phyloP scores from a whole-genome alignment of 768 basidiomycete species.

The Xerocomellus intermedius region DNA sequence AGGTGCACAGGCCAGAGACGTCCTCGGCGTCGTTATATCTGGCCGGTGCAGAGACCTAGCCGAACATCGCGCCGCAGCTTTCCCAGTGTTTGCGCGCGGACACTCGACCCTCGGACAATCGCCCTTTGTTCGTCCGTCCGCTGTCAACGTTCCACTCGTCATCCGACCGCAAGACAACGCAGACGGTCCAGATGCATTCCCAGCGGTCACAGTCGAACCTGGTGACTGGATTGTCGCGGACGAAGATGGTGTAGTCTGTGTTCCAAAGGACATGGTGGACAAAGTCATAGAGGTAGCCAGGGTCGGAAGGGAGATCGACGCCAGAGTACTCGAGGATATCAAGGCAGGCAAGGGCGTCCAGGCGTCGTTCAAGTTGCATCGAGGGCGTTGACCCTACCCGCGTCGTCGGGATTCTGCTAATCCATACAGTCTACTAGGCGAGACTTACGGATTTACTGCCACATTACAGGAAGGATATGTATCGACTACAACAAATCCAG shows the following conservation, averaged over 20 bases:
- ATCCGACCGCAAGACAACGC: constrained; percentile 37
- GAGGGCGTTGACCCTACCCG: constrained; percentile 43
- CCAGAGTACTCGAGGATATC: constrained; percentile 71
- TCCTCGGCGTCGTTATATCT: constrained; percentile 75
- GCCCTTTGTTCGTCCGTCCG: constrained; percentile 78
- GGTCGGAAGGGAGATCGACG: constrained; percentile 64
- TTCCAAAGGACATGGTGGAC: constrained; percentile 53
- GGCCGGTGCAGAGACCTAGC: constrained; percentile 82
- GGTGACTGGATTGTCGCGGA: constrained; percentile 88
- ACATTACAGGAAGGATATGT: constrained; percentile 21
- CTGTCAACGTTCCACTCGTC: constrained; percentile 62
- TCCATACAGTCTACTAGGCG: neutral
- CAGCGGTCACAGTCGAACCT: constrained; percentile 58
- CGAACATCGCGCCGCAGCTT: constrained; percentile 66
- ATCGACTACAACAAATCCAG: constrained; percentile 24
- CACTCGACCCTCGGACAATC: constrained; percentile 86
- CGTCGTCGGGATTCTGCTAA: neutral
- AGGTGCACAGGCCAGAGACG: constrained; percentile 70
- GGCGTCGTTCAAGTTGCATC: constrained; percentile 73
- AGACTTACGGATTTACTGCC: neutral
- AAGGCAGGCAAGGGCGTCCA: constrained; percentile 69
- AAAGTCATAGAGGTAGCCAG: constrained; percentile 59
- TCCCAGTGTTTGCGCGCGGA: constrained; percentile 81
- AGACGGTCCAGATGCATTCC: constrained; percentile 43
- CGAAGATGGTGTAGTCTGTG: constrained; percentile 84